phyloP scores from a whole-genome alignment of 129 eudicot genomes.

The Kitagawia praeruptora region DNA sequence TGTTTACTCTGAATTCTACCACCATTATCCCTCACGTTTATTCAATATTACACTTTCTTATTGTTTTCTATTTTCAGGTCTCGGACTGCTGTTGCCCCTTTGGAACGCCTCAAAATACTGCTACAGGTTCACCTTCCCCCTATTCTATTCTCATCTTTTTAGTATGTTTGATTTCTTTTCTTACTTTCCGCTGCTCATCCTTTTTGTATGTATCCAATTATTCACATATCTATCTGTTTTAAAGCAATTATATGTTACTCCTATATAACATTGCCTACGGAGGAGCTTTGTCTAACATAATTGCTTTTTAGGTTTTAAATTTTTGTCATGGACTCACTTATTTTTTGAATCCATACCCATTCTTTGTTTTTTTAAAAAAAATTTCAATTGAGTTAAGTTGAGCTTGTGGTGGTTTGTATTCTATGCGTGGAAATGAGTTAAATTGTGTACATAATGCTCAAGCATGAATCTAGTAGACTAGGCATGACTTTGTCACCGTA shows the following conservation, averaged over 20 bases:
- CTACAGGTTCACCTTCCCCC: slow-evolving; percentile 43
- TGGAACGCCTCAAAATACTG: slow-evolving; percentile 75
- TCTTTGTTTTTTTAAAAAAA: neutral
- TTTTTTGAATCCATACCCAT: neutral
- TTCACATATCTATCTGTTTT: neutral
- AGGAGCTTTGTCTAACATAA: neutral
- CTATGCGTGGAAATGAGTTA: neutral
- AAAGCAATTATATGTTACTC: neutral
- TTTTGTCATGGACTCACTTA: neutral
- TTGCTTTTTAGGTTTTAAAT: neutral
- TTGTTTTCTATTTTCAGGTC: slow-evolving; percentile 39
- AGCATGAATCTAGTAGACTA: neutral
- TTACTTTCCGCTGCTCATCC: neutral
- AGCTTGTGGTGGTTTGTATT: neutral
- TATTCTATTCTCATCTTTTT: neutral
- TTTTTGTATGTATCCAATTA: too few relatives aligned
- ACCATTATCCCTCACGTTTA: too few relatives aligned
- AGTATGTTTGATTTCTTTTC: neutral
- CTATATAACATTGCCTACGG: neutral
- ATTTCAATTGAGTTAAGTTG: neutral
- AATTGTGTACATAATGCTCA: neutral
- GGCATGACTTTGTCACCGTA: neutral
- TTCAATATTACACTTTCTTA: neutral
- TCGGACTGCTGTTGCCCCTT: slow-evolving; percentile 87
- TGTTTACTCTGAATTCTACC: too few relatives aligned